phyloP scores from a whole-genome alignment of 495 filamentous ascomycete genomes.

The Penicillium steckii region DNA sequence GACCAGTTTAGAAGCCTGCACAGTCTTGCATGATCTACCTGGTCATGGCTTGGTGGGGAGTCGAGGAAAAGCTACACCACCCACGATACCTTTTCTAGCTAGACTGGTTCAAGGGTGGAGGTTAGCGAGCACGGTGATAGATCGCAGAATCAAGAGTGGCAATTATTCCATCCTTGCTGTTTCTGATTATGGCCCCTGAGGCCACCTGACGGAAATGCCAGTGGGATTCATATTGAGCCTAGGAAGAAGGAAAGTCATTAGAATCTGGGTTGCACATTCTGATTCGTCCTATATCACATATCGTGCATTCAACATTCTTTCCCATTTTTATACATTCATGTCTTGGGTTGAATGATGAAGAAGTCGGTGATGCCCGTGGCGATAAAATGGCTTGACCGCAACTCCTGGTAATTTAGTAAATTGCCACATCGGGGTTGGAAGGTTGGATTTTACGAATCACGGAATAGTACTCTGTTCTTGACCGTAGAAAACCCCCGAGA shows the following conservation, averaged over 20 bases:
- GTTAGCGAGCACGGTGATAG: not conserved
- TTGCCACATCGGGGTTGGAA: constrained; percentile 11
- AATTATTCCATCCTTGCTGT: not conserved
- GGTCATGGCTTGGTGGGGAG: not conserved
- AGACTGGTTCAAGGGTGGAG: not conserved
- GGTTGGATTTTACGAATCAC: too few relatives aligned
- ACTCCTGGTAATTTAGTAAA: constrained; percentile 7
- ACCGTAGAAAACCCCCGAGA: not conserved
- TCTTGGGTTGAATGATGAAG: not conserved
- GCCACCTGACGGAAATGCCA: too few relatives aligned
- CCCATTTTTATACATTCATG: not conserved
- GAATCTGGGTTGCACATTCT: constrained; percentile 3
- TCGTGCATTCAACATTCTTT: not conserved
- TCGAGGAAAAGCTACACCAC: not conserved
- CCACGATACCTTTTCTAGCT: not conserved
- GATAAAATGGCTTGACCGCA: constrained; percentile 22
- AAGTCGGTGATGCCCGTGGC: constrained; percentile 15
- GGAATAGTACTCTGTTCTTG: too few relatives aligned
- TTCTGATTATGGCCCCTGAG: not conserved
- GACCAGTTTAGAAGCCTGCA: constrained; percentile 7
- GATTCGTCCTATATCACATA: constrained; percentile 3
- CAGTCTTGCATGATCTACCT: constrained; percentile 13
- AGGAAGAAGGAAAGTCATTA: too few relatives aligned
- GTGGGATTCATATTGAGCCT: too few relatives aligned
- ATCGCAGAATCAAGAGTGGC: not conserved